Base-by-base conservation (phyloP, 306 rosid genomes). In the Cyclanthera cordifolia region DNA sequence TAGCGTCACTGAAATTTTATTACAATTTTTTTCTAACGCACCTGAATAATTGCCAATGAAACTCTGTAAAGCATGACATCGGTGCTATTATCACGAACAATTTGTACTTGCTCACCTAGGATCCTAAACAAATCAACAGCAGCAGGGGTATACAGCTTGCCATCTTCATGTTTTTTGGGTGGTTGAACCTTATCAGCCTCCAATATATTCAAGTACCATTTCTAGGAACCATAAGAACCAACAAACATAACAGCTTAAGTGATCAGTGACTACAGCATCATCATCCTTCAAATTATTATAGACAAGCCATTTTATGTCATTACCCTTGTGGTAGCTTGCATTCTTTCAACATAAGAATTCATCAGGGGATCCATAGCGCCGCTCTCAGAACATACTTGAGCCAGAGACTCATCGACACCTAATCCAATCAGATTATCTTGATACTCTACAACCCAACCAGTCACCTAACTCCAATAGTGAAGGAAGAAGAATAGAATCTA, bases 331-430 rank as follows among this genome's bases (percentile, higher is more conserved):
- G 95, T 93, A 60, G 96, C 99, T 81, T 93, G 96, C 99, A 93
- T 90, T 85, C 99, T 81, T 79, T 93, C 99, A 43, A 90, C 95
- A 78, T 93, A 93, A 1, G 99, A 84, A 69, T 93, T 90, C 99
- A 93, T 87, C 28, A 93, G 88, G 69, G 99, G 96, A 78, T 93
- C 99, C 99, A 93, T 87, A 71, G 99, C 85, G 82, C 99, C 99
- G 76, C 99, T 86, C 84, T 93, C 99, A 30, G 96, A 89, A 79
- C 99, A 93, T 49, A 93, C 96, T 85, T 93, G 99, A 69, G 99
- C 94, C 52, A 93, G 81, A 76, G 95, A 80, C 63, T 90, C 99
- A 13, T 93, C 99, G 53, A 93, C 99, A 46, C 96, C 99, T 16
- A 89, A 91, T 68, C 90, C 96, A 79, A 93, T 84, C 74, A 93